Conservation (phyloP, 768 basidiomycete species). For the Phlegmacium glaucopus region DNA sequence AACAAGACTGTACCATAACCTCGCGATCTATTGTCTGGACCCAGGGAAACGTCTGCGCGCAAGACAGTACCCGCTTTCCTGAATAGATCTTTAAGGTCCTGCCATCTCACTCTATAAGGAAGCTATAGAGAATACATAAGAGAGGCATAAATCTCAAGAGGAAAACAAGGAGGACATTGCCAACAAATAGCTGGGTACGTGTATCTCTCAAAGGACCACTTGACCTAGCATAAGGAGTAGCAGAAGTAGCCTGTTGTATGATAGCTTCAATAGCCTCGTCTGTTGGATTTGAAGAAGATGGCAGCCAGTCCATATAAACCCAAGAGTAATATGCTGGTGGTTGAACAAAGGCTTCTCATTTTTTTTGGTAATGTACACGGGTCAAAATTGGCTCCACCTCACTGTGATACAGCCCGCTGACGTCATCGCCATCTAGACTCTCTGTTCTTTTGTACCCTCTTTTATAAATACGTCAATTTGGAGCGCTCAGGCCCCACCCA, state of each 20-base stretch:
- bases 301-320: constrained; percentile 15
- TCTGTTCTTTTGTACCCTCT: too few relatives aligned
- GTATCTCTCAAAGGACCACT: constrained; percentile 65
- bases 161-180: constrained; percentile 61
- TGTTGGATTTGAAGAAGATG: constrained; percentile 24
- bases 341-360: background rate
- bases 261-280: constrained; percentile 90
- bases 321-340: too few relatives aligned
- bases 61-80: constrained; percentile 90
- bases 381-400: background rate
- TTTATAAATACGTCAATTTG: too few relatives aligned
- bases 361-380: background rate
- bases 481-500: too few relatives aligned
- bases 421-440: too few relatives aligned
- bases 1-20: constrained; percentile 95
- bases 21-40: constrained; percentile 87
- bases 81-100: constrained; percentile 98
- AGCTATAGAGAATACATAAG: constrained; percentile 46
- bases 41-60: constrained; percentile 72
- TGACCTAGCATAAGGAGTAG: constrained; percentile 48
- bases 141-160: constrained; percentile 5
- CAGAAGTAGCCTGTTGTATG: constrained; percentile 86
- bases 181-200: constrained; percentile 92
- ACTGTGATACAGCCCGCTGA: too few relatives aligned
- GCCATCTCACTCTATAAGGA: constrained; percentile 97